Evolutionary conservation across 2,329 filamentous ascomycete genomes (phyloP).

Genomic region (Aspergillus tamarii): DNA sequence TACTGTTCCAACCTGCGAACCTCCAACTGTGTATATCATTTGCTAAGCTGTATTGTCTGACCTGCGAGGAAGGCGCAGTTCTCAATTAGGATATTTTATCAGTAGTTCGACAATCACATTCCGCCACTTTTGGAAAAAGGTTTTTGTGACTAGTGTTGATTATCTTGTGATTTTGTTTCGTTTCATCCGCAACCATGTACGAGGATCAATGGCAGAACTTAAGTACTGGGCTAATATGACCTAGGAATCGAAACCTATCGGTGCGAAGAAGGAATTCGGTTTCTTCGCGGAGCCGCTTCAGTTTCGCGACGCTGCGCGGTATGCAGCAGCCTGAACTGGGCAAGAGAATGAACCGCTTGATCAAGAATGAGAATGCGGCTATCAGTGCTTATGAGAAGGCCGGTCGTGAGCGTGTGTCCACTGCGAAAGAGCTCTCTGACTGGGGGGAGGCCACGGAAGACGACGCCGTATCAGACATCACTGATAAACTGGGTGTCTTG

Average conservation of each 20-base stretch:
- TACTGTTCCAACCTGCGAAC: not conserved
- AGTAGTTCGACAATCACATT: not conserved
- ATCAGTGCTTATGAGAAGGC: constrained; percentile 84
- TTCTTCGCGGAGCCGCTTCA: constrained; percentile 68
- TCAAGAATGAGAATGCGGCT: constrained; percentile 91
- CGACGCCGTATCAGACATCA: constrained; percentile 83
- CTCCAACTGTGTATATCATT: not conserved
- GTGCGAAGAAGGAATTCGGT: constrained; percentile 39
- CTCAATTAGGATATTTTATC: not conserved
- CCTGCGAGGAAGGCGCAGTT: not conserved
- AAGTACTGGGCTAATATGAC: not conserved
- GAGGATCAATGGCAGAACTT: not conserved
- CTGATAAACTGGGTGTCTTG: constrained; percentile 93
- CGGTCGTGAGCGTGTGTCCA: constrained; percentile 78
- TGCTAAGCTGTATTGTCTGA: not conserved
- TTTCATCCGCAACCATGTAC: constrained; percentile 17
- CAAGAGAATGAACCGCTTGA: constrained; percentile 84
- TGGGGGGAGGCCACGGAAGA: constrained; percentile 94
- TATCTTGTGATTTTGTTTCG: not conserved
- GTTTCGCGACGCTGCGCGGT: constrained; percentile 82
- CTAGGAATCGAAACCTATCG: constrained; percentile 49
- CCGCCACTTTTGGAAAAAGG: not conserved
- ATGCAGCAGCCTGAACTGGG: constrained; percentile 84
- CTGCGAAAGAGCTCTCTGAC: constrained; percentile 89
- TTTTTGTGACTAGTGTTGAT: not conserved